Base-by-base conservation (phyloP, 192 early-diverging fungal species). In the Dissophora globulifera region DNA sequence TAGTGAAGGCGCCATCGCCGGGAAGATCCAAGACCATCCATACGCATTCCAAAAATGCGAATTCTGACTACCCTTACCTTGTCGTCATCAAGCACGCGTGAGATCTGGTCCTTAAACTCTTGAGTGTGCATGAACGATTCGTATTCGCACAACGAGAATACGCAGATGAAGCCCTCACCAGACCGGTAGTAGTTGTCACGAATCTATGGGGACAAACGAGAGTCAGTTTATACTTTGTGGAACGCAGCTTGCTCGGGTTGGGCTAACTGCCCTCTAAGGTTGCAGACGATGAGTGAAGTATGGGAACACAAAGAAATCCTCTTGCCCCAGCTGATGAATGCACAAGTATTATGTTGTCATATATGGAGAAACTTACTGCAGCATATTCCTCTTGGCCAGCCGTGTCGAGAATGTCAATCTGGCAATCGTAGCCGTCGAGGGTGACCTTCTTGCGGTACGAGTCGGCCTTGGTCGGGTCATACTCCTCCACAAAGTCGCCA, bases 401-500 rank as follows among this genome's bases (percentile, higher is more conserved):
- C 17, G 94, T 96, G 69, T 96, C 94, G 23, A 96, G 82, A 71
- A 96, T 95, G 76, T 96, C 94, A 63, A 96, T 91, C 52, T 93
- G 90, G 65, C 91, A 93, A 52, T 95, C 93, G 26, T 85, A 84
- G 20, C 78, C 79, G 66, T 95, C 93, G 40, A 80, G 89, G 22
- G 78, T 65, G 35, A 92, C 85, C 79, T 94, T 94, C 78, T 95
- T 96, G 31, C 92, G 85, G 81, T 96, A 96, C 30, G 89, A 91
- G 75, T 96, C 94, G 47, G 93, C 94, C 68, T 95, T 96, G 40
- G 94, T 96, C 25, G 94, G 94, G 71, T 96, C 94, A 81, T 96
- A 96, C 71, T 96, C 93, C 81, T 96, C 93, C 52, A 94, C 91
- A 82, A 96, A 96, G 83, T 96, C 93, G 56, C 94, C 93, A 55